Base-by-base conservation (phyloP, 495 filamentous ascomycete genomes). In the Podospora tetraspora region DNA sequence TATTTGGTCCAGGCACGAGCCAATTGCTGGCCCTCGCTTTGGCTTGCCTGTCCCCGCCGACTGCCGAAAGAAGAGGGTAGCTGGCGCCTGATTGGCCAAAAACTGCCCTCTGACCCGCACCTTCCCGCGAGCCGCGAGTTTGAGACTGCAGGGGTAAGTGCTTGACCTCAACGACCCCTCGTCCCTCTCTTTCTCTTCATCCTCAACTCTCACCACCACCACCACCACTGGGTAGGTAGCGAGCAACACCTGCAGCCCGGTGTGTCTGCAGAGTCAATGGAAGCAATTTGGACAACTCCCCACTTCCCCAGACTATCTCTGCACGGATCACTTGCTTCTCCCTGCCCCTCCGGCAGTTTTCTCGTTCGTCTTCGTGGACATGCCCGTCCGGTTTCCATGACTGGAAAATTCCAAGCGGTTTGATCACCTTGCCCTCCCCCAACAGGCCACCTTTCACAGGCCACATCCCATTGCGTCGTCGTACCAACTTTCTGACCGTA, bases 371-470 rank as follows among this genome's bases (percentile, higher is more conserved):
- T 56, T n/a, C 73, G n/a, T n/a, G n/a, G n/a, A n/a, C n/a, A n/a
- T n/a, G n/a, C n/a, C n/a, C n/a, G 71, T 65, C 66, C 24, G 65
- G 61, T 62, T 63, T 63, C 59, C 57, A 34, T 61, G 63, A 66
- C 52, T 34, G 37, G 30, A 34, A 22, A 64, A 59, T 60, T 61
- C 29, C 61, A 58, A 60, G 58, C 58, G 69, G 74, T 76, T 76
- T 76, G 72, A 74, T 74, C 70, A 71, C 27, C 72, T 67, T 30
- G 25, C 29, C 30, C 21, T 57, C 61, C 30, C 61, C 67, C 64
- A 61, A 56, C 67, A 70, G 56, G 56, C 64, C 27, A 62, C 69
- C 62, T 37, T 25, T 60, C 27, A 61, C 69, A 62, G 25, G 56
- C 64, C 27, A 62, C 69, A 64, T 37, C 37, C 59, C 43, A 57